A percentile compares a stretch with the other conserved stretches of the same genome.
Conservation (phyloP, 1,139 yeast genomes). For the Meyerozyma sp. region DNA sequence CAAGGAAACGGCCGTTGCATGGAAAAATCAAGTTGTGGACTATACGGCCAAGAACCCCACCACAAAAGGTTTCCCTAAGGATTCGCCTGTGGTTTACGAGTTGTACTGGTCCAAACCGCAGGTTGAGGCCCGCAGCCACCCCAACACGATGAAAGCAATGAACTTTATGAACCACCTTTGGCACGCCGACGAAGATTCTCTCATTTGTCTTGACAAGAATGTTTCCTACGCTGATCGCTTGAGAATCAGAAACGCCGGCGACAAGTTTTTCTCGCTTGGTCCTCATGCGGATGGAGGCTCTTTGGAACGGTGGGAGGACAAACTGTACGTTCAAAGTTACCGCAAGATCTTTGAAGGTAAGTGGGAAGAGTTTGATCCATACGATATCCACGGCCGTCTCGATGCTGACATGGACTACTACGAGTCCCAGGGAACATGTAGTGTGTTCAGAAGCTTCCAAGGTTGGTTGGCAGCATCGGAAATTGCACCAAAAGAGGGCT, state of each 20-base stretch:
- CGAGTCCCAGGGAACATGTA: slow-evolving; percentile 19
- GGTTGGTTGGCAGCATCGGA: slow-evolving; percentile 43
- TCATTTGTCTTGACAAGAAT: slow-evolving; percentile 23
- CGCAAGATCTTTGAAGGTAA: slow-evolving; percentile 34
- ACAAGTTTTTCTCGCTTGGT: slow-evolving; percentile 23
- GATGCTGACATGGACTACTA: slow-evolving; percentile 32
- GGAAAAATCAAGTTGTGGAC: slow-evolving; percentile 8
- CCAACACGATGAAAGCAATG: slow-evolving; percentile 25
- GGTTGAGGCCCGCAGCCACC: slow-evolving; percentile 37
- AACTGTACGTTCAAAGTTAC: slow-evolving; percentile 33
- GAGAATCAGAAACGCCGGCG: slow-evolving; percentile 41
- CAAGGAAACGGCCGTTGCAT: slow-evolving; percentile 16
- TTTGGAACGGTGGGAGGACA: slow-evolving; percentile 44
- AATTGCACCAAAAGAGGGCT: slow-evolving; percentile 38
- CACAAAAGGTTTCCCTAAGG: slow-evolving; percentile 6
- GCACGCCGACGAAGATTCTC: slow-evolving; percentile 20
- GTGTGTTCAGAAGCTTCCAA: slow-evolving; percentile 40
- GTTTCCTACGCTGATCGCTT: slow-evolving; percentile 35
- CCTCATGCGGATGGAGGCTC: slow-evolving; percentile 44
- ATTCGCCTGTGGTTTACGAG: slow-evolving; percentile 1
- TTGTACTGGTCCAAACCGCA: slow-evolving; percentile 42
- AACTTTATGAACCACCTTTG: slow-evolving; percentile 28
- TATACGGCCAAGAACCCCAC: slow-evolving; percentile 5
- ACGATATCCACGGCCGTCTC: slow-evolving; percentile 30
- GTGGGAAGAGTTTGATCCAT: slow-evolving; percentile 47